Conservation (phyloP, 2,329 filamentous ascomycete genomes). For the Hymenoscyphus fraxineus region DNA sequence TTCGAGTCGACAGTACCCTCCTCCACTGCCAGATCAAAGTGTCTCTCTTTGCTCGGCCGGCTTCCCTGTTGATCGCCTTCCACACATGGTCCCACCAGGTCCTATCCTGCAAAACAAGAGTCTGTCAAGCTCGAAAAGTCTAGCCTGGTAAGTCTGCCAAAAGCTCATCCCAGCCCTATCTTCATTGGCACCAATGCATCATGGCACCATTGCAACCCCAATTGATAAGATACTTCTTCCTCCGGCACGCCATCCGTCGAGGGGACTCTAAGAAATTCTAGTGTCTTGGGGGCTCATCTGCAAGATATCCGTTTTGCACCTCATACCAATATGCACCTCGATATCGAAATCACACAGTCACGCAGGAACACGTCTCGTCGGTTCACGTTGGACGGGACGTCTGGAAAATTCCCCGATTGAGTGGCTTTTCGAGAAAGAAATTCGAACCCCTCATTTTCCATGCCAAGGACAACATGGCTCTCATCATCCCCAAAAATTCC, state of each 20-base stretch:
- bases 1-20: too few relatives aligned
- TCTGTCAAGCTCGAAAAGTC: not conserved
- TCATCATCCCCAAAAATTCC: not conserved
- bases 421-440: not conserved
- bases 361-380: constrained; percentile 11
- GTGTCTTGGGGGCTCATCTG: not conserved
- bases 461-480: not conserved
- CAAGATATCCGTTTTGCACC: constrained; percentile 6
- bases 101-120: not conserved
- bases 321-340: constrained; percentile 11
- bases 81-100: not conserved
- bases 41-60: not conserved
- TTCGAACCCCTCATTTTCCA: not conserved
- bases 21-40: not conserved
- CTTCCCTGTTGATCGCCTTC: not conserved
- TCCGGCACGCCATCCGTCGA: not conserved
- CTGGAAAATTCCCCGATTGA: constrained; percentile 11
- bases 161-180: not conserved
- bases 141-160: not conserved
- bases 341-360: constrained; percentile 8
- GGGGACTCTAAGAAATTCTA: not conserved
- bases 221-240: not conserved
- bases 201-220: not conserved
- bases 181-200: not conserved
- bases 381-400: constrained; percentile 5